Evolutionary conservation across 1,284 basidiomycete genomes (phyloP).

Genomic region (Leccinum ponderosum): DNA sequence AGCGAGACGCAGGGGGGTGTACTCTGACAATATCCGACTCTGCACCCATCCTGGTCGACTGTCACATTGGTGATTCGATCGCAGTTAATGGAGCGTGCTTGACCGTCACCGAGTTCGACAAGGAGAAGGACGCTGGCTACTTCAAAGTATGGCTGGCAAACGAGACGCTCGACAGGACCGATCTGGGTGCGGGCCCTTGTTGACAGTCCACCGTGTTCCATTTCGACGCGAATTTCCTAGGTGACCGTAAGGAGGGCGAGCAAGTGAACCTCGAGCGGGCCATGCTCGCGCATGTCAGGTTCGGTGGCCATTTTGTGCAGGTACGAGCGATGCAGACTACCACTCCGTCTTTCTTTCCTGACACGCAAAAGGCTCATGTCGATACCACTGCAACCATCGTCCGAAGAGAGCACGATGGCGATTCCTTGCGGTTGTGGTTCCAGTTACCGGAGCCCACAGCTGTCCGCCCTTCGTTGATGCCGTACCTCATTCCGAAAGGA

Average conservation of each 20-base stretch:
- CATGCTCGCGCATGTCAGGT: constrained; percentile 89
- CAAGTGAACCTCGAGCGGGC: constrained; percentile 94
- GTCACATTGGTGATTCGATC: constrained; percentile 93
- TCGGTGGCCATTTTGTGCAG: constrained; percentile 98
- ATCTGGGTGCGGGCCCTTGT: constrained; percentile 57
- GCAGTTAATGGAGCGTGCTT: constrained; percentile 80
- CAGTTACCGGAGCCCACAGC: constrained; percentile 65
- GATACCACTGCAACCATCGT: constrained; percentile 85
- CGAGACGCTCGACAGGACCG: constrained; percentile 90
- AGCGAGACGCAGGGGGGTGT: constrained; percentile 72
- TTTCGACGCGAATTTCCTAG: no score
- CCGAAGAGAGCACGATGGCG: constrained; percentile 73
- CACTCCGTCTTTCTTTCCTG: background rate
- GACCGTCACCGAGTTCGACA: constrained; percentile 86
- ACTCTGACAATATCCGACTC: constrained; percentile 78
- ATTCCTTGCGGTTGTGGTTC: constrained; percentile 85
- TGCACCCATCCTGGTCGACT: constrained; percentile 83
- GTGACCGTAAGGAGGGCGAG: constrained; percentile 74
- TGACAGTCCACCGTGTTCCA: no score
- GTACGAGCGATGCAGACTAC: constrained; percentile 41
- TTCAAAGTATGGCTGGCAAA: constrained; percentile 97
- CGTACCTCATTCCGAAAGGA: constrained; percentile 94
- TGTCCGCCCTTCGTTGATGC: constrained; percentile 67
- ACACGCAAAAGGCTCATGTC: constrained; percentile 79
- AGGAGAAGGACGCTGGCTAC: constrained; percentile 61